Percentiles rank a stretch among this genome's conserved stretches.
phyloP scores from a whole-genome alignment of 352 stramenopile species.

The Plasmopara viticola region DNA sequence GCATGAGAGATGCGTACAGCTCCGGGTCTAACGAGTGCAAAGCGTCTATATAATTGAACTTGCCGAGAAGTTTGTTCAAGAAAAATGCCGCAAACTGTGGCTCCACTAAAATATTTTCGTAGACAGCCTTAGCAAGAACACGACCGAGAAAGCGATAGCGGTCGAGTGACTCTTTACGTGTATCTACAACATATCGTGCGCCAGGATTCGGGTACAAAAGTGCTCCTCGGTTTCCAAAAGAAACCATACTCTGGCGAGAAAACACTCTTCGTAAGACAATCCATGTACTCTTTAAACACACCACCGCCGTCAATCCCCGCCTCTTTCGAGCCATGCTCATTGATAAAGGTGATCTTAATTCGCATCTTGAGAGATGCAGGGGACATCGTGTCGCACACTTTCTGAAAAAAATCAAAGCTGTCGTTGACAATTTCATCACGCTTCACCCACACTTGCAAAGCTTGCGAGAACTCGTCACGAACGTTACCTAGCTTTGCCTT shows the following conservation, averaged over 20 bases:
- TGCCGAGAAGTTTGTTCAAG: slow-evolving; percentile 91
- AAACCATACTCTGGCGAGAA: slow-evolving; percentile 80
- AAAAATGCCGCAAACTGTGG: slow-evolving; percentile 97
- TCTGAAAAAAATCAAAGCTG: slow-evolving; percentile 80
- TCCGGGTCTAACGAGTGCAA: slow-evolving; percentile 91
- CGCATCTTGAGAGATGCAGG: slow-evolving; percentile 72
- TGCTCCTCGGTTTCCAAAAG: slow-evolving; percentile 82
- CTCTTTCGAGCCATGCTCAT: slow-evolving; percentile 91
- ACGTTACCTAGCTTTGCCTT: slow-evolving; percentile 40
- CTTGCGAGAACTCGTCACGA: slow-evolving; percentile 51
- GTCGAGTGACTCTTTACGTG: slow-evolving; percentile 73
- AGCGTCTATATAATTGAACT: slow-evolving; percentile 88
- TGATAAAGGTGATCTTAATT: slow-evolving; percentile 91
- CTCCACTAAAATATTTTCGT: slow-evolving; percentile 95
- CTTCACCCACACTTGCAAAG: slow-evolving; percentile 56
- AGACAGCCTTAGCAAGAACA: slow-evolving; percentile 94
- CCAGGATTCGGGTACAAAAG: slow-evolving; percentile 94
- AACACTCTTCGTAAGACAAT: slow-evolving; percentile 81
- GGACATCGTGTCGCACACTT: slow-evolving; percentile 48
- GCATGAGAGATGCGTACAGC: slow-evolving; percentile 94
- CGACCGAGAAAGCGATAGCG: slow-evolving; percentile 94
- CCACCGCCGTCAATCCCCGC: slow-evolving; percentile 95
- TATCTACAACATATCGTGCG: slow-evolving; percentile 61
- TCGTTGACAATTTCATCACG: slow-evolving; percentile 87
- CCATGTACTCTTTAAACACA: slow-evolving; percentile 97